Evolutionary conservation across 306 rosid species (phyloP), one percentile per base, ranked within the genome.

Genomic region (Pterocarpus santalinus): DNA sequence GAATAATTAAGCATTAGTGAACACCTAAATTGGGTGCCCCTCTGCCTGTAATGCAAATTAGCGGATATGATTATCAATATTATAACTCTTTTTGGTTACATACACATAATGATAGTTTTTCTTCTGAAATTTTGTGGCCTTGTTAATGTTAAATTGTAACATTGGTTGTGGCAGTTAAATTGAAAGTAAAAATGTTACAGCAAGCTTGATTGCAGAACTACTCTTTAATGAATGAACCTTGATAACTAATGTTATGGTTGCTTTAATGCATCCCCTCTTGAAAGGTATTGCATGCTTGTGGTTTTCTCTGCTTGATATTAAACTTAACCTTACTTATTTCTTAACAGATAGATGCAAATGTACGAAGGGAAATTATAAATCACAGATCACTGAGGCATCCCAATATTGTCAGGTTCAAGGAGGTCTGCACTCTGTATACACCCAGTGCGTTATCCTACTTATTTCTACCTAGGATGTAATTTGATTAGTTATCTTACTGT

Each of bases 351-450:
- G 99, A 95, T 89, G 99, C 89, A 86, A 95, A 95, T 88, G 99
- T 95, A 66, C 88, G 81, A 63, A 87, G 97, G 85, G 99, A 95
- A 78, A 95, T 95, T 76, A 95, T 95, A 83, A 95, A 95, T 78
- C 99, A 95, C 89, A 88, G 95, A 87, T 93, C 94, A 78, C 84
- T 95, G 86, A 90, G 97, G 91, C 97, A 95, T 88, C 97, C 97
- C 33, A 95, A 95, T 87, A 95, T 95, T 84, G 97, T 95, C 81
- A 91, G 97, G 81, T 95, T 95, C 88, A 95, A 89, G 85, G 99
- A 95, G 97, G 99, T 95, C 36, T 76, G 91, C 78, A 56, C 17
- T 91, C 33, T 75, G 84, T 81, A 69, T 28, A 41, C 67, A 65
- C 33, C 43, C 41, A 35, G 22, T 63, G 73, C 84, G 47, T 56